phyloP scores from a whole-genome alignment of 106 monocot species.

The Dendrobium catenatum region DNA sequence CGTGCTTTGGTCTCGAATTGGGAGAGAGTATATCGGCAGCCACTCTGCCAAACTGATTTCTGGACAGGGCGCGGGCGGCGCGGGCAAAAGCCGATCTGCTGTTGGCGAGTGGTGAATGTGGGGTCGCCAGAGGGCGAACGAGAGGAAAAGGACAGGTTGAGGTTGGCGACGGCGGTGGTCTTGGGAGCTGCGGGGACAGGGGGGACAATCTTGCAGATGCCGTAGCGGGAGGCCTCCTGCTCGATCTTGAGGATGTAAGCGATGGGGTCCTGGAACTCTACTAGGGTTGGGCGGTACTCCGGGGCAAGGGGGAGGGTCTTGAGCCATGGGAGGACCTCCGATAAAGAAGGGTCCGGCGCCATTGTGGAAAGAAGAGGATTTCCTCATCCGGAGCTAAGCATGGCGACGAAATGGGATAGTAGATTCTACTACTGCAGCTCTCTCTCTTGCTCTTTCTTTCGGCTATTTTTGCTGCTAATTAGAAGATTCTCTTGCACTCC shows the following conservation, averaged over 20 bases:
- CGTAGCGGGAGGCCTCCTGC: constrained; percentile 71
- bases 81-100: constrained; percentile 95
- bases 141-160: constrained; percentile 60
- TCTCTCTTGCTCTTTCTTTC: constrained; percentile 1
- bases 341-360: constrained; percentile 15
- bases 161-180: constrained; percentile 44
- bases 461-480: too few species aligned
- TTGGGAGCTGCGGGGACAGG: constrained; percentile 62
- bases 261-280: constrained; percentile 92
- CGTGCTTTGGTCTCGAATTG: constrained; percentile 77
- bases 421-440: neutral
- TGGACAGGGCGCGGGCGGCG: constrained; percentile 72
- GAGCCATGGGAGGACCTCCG: constrained; percentile 61
- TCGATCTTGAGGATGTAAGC: constrained; percentile 94
- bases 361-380: constrained; percentile 9
- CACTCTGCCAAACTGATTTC: constrained; percentile 94
- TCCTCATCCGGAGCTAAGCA: neutral
- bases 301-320: constrained; percentile 84
- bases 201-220: constrained; percentile 99
- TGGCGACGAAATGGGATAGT: neutral
- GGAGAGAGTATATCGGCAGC: constrained; percentile 64
- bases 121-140: constrained; percentile 20
- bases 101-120: constrained; percentile 81
- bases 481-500: neutral
- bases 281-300: constrained; percentile 75